Percentiles rank a stretch among this genome's conserved stretches.
phyloP scores from a whole-genome alignment of 768 basidiomycete genomes.

The Leccinum boreale region DNA sequence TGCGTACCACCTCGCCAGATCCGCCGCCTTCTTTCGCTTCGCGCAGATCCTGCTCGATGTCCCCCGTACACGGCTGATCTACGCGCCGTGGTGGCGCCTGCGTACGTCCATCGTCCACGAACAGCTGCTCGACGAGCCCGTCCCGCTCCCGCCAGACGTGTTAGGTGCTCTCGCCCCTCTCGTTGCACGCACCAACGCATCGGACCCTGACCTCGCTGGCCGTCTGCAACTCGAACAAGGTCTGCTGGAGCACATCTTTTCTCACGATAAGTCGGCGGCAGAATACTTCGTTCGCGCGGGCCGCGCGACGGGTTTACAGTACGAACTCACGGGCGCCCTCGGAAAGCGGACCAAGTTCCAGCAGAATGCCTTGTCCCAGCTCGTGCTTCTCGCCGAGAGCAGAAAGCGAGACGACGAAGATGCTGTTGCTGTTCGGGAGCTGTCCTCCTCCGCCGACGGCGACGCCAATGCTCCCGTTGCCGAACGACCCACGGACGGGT shows the following conservation, averaged over 20 bases:
- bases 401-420: constrained; percentile 38
- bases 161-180: constrained; percentile 43
- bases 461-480: neutral
- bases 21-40: constrained; percentile 68
- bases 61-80: constrained; percentile 47
- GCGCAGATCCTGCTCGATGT: constrained; percentile 65
- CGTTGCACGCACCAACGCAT: constrained; percentile 31
- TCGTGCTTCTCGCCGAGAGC: constrained; percentile 92
- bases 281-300: constrained; percentile 78
- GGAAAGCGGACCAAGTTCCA: constrained; percentile 96
- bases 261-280: constrained; percentile 74
- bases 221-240: constrained; percentile 74
- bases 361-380: constrained; percentile 76
- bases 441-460: constrained; percentile 2
- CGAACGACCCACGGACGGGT: constrained; percentile 5
- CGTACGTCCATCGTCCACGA: constrained; percentile 71
- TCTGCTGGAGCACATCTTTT: constrained; percentile 70
- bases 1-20: constrained; percentile 83
- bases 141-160: constrained; percentile 47
- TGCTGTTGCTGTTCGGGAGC: neutral
- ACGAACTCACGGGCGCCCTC: constrained; percentile 88
- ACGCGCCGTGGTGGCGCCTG: constrained; percentile 81
- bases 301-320: constrained; percentile 72
- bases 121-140: constrained; percentile 77
- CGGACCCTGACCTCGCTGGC: constrained; percentile 64